These are phyloP conservation scores for Solanum rostratum DNA, from an alignment of 257 asterid species.

Conservation along the genomic window DNA sequence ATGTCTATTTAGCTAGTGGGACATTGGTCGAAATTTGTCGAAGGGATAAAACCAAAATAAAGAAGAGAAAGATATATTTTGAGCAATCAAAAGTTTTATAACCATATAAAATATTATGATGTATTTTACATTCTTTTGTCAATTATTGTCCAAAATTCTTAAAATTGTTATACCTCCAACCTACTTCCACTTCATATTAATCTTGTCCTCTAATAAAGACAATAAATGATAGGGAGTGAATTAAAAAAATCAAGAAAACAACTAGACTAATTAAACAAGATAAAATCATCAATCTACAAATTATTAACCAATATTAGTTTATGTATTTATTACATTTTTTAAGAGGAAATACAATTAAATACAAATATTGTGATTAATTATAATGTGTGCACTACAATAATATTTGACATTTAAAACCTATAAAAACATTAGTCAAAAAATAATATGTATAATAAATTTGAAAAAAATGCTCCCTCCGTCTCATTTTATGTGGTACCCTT, in stretches of 20 bases:
- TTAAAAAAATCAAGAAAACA: background rate
- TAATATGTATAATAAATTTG: too few relatives aligned
- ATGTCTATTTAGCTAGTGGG: too few relatives aligned
- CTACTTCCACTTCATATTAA: background rate
- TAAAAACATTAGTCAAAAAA: too few relatives aligned
- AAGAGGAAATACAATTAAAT: too few relatives aligned
- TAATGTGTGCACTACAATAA: background rate
- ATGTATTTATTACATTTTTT: background rate
- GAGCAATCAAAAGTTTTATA: background rate
- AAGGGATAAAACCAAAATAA: too few relatives aligned
- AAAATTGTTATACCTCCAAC: background rate
- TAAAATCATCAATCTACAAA: background rate
- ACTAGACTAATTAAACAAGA: background rate
- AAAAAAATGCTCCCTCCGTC: too few relatives aligned
- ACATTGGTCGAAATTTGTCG: too few relatives aligned
- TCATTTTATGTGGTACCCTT: too few relatives aligned
- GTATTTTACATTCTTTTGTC: conserved; percentile 1
- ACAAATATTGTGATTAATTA: background rate
- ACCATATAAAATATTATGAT: background rate
- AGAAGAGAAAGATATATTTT: too few relatives aligned
- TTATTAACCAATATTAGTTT: background rate
- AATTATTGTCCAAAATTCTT: conserved; percentile 4
- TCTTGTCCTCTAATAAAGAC: background rate
- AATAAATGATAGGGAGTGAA: background rate
- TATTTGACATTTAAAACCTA: too few relatives aligned